phyloP scores from a whole-genome alignment of 2,329 filamentous ascomycete genomes.

The Basipetospora sp. region DNA sequence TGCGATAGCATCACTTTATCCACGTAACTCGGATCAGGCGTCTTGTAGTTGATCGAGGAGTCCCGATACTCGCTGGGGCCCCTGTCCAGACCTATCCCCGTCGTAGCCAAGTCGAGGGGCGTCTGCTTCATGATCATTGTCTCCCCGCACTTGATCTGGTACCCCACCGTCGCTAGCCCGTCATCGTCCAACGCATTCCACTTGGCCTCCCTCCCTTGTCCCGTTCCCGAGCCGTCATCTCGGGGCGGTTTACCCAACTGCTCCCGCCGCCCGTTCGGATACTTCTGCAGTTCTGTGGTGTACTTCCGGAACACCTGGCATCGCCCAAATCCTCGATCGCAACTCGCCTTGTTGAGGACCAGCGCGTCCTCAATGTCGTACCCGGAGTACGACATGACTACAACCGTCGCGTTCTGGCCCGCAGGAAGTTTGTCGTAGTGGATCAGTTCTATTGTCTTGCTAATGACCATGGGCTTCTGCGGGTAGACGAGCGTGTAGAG shows the following conservation, averaged over 20 bases:
- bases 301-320: conserved; percentile 98
- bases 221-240: conserved; percentile 46
- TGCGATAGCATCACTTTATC: conserved; percentile 93
- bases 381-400: conserved; percentile 97
- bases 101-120: conserved; percentile 62
- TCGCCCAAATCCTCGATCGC: conserved; percentile 85
- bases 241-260: conserved; percentile 45
- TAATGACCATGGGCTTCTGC: conserved; percentile 93
- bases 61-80: conserved; percentile 51
- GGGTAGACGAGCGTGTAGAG: conserved; percentile 96
- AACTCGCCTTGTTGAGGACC: conserved; percentile 88
- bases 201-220: conserved; percentile 47
- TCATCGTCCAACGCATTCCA: conserved; percentile 67
- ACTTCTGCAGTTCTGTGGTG: conserved; percentile 70
- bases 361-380: conserved; percentile 99
- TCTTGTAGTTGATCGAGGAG: conserved; percentile 62
- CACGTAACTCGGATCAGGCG: conserved; percentile 73
- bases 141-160: conserved; percentile 62
- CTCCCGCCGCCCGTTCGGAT: conserved; percentile 63
- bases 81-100: conserved; percentile 53
- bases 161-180: conserved; percentile 76
- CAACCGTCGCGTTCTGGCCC: conserved; percentile 90
- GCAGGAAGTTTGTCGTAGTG: conserved; percentile 96
- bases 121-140: conserved; percentile 82
- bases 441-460: conserved; percentile 87